Conservation (phyloP, 805 yeast species). For the Metschnikowia reukaufii region DNA sequence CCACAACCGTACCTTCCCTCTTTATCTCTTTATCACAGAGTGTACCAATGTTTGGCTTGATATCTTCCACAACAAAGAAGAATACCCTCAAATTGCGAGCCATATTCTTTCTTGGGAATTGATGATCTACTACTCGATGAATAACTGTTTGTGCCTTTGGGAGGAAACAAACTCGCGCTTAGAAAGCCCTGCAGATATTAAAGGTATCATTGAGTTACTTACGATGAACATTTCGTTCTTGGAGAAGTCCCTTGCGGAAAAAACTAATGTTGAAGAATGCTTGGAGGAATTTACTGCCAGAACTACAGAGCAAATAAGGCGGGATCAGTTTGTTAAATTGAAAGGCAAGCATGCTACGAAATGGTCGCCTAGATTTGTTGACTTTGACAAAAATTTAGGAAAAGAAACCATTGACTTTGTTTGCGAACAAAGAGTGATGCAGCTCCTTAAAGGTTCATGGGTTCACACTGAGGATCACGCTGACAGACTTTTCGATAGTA, state of each 20-base stretch:
- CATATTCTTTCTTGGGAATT: slow-evolving; percentile 51
- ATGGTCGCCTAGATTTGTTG: slow-evolving; percentile 48
- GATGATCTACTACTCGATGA: slow-evolving; percentile 56
- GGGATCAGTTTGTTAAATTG: slow-evolving; percentile 48
- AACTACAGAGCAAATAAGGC: slow-evolving; percentile 52
- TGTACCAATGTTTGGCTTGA: slow-evolving; percentile 39
- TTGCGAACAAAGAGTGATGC: slow-evolving; percentile 69
- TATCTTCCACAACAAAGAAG: slow-evolving; percentile 28
- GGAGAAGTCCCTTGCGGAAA: slow-evolving; percentile 26
- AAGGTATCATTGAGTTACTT: slow-evolving; percentile 49
- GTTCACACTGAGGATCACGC: slow-evolving; percentile 63
- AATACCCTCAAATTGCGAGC: slow-evolving; percentile 39
- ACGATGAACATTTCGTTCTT: slow-evolving; percentile 28
- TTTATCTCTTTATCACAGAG: slow-evolving; percentile 39
- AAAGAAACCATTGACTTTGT: slow-evolving; percentile 69
- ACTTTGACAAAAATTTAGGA: slow-evolving; percentile 51
- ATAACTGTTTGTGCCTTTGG: slow-evolving; percentile 63
- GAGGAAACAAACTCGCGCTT: slow-evolving; percentile 54
- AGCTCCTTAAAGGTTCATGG: slow-evolving; percentile 78
- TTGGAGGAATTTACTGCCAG: slow-evolving; percentile 40
- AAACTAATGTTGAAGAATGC: slow-evolving; percentile 43
- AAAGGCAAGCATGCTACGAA: slow-evolving; percentile 33
- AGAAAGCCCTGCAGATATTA: slow-evolving; percentile 48
- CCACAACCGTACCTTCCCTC: slow-evolving; percentile 50
- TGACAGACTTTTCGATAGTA: slow-evolving; percentile 24